These are phyloP conservation scores for Ceratocystis eucalypticola DNA, from an alignment of 2,329 filamentous ascomycete species.

Conservation along the genomic window DNA sequence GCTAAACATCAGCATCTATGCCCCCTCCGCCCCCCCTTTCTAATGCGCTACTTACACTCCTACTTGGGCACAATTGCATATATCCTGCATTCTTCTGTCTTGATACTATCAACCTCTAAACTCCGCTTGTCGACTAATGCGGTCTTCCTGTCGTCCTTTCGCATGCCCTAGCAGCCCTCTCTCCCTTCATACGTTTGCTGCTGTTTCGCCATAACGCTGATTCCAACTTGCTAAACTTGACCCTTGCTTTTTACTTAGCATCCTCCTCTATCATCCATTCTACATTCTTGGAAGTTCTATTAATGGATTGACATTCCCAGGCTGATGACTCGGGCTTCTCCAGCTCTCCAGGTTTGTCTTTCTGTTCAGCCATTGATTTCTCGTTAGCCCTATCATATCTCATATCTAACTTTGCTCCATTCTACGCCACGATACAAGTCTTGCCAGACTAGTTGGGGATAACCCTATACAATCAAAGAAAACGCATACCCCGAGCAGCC, in stretches of 20 bases:
- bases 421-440: neutral
- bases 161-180: neutral
- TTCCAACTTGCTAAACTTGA: neutral
- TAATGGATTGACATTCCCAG: too few relatives aligned
- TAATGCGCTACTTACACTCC: neutral
- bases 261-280: neutral
- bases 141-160: neutral
- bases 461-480: too few relatives aligned
- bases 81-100: conserved; percentile 3
- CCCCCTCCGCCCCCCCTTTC: too few relatives aligned
- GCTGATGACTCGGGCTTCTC: neutral
- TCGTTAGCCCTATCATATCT: neutral
- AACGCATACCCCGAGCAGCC: too few relatives aligned
- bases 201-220: neutral
- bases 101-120: neutral
- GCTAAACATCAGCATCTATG: too few relatives aligned
- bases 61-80: neutral
- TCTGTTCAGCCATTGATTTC: neutral
- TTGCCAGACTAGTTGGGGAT: too few relatives aligned
- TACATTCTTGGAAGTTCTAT: neutral
- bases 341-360: neutral
- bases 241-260: neutral
- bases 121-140: conserved; percentile 2
- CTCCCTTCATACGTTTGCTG: neutral
- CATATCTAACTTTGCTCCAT: neutral